A percentile compares a stretch with the other conserved stretches of the same genome.
phyloP scores from a whole-genome alignment of 2,329 filamentous ascomycete genomes.

The Aspergillus sp. region DNA sequence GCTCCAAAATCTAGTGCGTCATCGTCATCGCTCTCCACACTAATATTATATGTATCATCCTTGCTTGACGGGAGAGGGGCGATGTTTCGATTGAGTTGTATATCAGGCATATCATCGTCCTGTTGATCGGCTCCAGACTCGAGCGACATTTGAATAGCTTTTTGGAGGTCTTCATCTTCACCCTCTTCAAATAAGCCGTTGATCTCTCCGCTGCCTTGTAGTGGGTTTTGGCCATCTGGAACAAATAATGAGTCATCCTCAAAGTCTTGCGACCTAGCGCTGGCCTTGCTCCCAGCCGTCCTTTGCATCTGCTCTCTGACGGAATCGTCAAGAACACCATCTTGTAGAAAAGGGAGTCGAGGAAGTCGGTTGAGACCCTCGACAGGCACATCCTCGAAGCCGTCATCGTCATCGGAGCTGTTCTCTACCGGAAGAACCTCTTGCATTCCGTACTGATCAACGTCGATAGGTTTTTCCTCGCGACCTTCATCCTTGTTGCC shows the following conservation, averaged over 20 bases:
- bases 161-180: conserved; percentile 73
- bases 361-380: conserved; percentile 84
- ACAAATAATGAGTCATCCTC: conserved; percentile 59
- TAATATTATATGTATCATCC: conserved; percentile 31
- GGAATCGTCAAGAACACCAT: conserved; percentile 37
- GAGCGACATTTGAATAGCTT: conserved; percentile 83
- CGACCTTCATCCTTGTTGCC: conserved; percentile 77
- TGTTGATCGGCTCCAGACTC: conserved; percentile 44
- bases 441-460: conserved; percentile 64
- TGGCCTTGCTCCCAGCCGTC: conserved; percentile 35
- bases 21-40: conserved; percentile 59
- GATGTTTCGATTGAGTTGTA: conserved; percentile 44
- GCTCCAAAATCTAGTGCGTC: conserved; percentile 76
- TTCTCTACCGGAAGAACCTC: conserved; percentile 56
- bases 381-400: conserved; percentile 90
- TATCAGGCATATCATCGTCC: conserved; percentile 40
- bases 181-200: conserved; percentile 60
- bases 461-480: conserved; percentile 84
- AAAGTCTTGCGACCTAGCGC: conserved; percentile 18
- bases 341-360: conserved; percentile 51
- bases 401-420: conserved; percentile 67
- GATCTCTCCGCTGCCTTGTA: conserved; percentile 28
- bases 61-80: conserved; percentile 37
- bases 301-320: conserved; percentile 30
- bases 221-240: conserved; percentile 38